phyloP scores from a whole-genome alignment of 257 asterid species.

The Solanum sitiens region DNA sequence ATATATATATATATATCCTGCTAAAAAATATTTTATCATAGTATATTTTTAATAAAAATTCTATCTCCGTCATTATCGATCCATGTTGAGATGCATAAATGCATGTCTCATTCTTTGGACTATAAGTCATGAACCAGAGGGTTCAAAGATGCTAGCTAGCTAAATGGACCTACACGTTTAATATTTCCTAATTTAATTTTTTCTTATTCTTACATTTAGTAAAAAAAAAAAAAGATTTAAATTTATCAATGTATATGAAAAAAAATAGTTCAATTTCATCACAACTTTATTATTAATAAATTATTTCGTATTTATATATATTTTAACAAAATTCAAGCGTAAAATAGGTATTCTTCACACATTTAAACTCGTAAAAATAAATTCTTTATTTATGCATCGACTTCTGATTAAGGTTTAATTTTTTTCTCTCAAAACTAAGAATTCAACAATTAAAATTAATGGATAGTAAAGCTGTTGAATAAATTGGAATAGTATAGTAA shows the following conservation, averaged over 20 bases:
- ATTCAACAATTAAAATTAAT: background rate
- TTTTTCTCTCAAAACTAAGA: background rate
- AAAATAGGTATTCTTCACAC: background rate
- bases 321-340: background rate
- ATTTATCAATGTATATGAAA: background rate
- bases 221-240: background rate
- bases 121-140: background rate
- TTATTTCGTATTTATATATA: background rate
- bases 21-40: no score
- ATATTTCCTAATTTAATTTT: background rate
- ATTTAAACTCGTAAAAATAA: background rate
- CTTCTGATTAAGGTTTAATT: background rate
- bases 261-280: background rate
- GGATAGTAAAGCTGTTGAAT: background rate
- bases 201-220: background rate
- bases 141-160: background rate
- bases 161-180: background rate
- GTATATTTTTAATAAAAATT: background rate
- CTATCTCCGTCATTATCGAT: background rate
- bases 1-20: no score
- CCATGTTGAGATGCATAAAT: background rate
- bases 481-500: background rate
- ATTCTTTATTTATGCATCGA: background rate
- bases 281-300: background rate
- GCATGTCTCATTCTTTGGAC: background rate